Evolutionary conservation across 148 eudicot genomes (phyloP).

Genomic region (Nepenthes gracilis): DNA sequence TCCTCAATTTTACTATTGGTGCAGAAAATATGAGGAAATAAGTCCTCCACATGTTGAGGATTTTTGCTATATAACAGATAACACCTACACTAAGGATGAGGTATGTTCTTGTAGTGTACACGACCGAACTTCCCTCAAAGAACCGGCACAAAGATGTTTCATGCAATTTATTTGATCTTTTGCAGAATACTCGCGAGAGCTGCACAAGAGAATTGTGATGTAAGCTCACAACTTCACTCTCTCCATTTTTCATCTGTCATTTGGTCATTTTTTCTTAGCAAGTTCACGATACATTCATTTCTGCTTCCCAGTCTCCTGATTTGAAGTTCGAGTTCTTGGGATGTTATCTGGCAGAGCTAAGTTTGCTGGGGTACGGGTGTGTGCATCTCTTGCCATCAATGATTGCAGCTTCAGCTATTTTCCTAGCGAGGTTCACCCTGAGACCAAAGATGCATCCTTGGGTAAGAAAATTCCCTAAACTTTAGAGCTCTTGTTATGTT

Average conservation of each 20-base stretch:
- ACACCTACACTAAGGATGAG: constrained; percentile 41
- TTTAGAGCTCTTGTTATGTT: background rate
- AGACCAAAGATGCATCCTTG: constrained; percentile 34
- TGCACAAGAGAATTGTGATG: constrained; percentile 27
- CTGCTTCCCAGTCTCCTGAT: constrained; percentile 16
- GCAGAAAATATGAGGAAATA: constrained; percentile 58
- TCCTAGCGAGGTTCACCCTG: constrained; percentile 38
- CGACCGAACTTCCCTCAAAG: too few relatives aligned
- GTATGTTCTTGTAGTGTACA: constrained; percentile 9
- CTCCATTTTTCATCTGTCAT: background rate
- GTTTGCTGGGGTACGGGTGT: constrained; percentile 41
- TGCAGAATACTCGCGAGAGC: constrained; percentile 29
- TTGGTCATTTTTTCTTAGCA: background rate
- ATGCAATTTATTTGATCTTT: background rate
- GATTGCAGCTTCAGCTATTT: constrained; percentile 53
- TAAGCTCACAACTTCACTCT: constrained; percentile 6
- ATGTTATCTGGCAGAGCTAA: constrained; percentile 40
- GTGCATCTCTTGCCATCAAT: constrained; percentile 42
- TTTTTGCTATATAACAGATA: constrained; percentile 50
- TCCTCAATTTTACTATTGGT: background rate
- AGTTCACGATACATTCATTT: constrained; percentile 3
- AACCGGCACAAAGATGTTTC: background rate
- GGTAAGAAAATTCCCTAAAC: constrained; percentile 20
- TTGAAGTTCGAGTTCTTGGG: constrained; percentile 37
- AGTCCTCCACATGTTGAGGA: constrained; percentile 47